phyloP scores from a whole-genome alignment of 1,139 yeast species.

The Schwanniomyces etchellsii region DNA sequence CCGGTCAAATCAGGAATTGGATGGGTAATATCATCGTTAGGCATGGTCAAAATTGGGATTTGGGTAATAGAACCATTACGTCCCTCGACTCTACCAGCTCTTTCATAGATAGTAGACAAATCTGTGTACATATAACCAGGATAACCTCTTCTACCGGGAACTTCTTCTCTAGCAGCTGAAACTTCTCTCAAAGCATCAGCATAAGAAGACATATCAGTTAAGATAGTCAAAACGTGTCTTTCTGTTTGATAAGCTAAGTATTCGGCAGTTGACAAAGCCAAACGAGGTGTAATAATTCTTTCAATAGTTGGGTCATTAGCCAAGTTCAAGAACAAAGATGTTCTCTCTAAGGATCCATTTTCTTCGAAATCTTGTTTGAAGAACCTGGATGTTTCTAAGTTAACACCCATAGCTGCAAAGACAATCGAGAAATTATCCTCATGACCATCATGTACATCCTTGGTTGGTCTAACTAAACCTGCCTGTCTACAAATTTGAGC shows the following conservation, averaged over 20 bases:
- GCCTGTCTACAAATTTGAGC: slow-evolving; percentile 99
- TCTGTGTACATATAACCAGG: slow-evolving; percentile 99
- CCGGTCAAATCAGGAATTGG: slow-evolving; percentile 99
- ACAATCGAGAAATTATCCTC: slow-evolving; percentile 99
- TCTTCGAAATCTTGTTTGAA: slow-evolving; percentile 99
- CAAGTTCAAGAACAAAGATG: slow-evolving; percentile 90
- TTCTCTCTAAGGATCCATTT: slow-evolving; percentile 96
- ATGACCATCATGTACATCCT: slow-evolving; percentile 99
- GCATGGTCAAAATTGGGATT: slow-evolving; percentile 98
- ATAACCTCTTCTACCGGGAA: slow-evolving; percentile 99
- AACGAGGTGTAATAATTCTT: slow-evolving; percentile 97
- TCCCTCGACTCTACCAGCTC: slow-evolving; percentile 99
- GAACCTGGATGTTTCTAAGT: slow-evolving; percentile 43
- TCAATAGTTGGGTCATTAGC: slow-evolving; percentile 99
- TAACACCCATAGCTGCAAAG: slow-evolving; percentile 79
- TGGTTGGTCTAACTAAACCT: slow-evolving; percentile 97
- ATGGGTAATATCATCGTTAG: slow-evolving; percentile 98
- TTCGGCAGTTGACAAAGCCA: slow-evolving; percentile 99
- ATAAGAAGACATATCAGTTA: slow-evolving; percentile 98
- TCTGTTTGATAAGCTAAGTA: slow-evolving; percentile 98
- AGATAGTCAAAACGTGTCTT: slow-evolving; percentile 95
- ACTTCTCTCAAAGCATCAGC: slow-evolving; percentile 99
- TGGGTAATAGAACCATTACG: slow-evolving; percentile 99
- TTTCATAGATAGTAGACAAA: slow-evolving; percentile 96
- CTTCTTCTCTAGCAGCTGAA: slow-evolving; percentile 99